Percentiles rank a stretch among this genome's conserved stretches.
Evolutionary conservation across 164 flowering plant species (phyloP).

Genomic region (Vitis amurensis): DNA sequence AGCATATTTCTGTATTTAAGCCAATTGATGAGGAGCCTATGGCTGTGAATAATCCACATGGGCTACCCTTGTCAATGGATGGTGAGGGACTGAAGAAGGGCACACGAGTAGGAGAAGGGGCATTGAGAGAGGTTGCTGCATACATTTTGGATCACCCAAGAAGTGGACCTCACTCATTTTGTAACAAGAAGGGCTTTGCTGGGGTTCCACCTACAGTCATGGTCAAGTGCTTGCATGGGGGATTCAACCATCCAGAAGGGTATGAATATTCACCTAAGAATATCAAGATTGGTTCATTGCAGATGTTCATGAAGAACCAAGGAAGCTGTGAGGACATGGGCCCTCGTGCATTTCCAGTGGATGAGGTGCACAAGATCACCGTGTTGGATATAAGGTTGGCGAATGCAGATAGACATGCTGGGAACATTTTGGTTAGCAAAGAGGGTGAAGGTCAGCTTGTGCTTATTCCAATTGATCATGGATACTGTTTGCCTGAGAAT

Average conservation of each 20-base stretch:
- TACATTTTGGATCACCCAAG: constrained; percentile 42
- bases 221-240: constrained; percentile 44
- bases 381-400: constrained; percentile 50
- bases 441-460: constrained; percentile 24
- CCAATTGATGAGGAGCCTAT: constrained; percentile 48
- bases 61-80: constrained; percentile 32
- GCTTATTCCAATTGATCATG: constrained; percentile 51
- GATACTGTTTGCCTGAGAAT: constrained; percentile 44
- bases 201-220: constrained; percentile 49
- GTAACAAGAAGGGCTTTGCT: constrained; percentile 33
- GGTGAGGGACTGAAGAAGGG: constrained; percentile 49
- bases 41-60: constrained; percentile 42
- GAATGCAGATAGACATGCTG: constrained; percentile 49
- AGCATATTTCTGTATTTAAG: constrained; percentile 42
- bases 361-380: constrained; percentile 46
- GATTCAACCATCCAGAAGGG: constrained; percentile 37
- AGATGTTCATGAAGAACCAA: constrained; percentile 34
- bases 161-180: constrained; percentile 16
- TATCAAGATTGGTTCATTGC: constrained; percentile 41
- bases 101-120: constrained; percentile 45
- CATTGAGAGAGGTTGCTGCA: constrained; percentile 51
- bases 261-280: constrained; percentile 14
- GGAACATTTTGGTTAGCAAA: constrained; percentile 39
- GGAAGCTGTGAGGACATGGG: constrained; percentile 52
- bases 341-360: constrained; percentile 37